Evolutionary conservation across 495 filamentous ascomycete genomes (phyloP), one percentile per base, ranked within the genome.

Genomic region (Rostrohypoxylon terebratum): DNA sequence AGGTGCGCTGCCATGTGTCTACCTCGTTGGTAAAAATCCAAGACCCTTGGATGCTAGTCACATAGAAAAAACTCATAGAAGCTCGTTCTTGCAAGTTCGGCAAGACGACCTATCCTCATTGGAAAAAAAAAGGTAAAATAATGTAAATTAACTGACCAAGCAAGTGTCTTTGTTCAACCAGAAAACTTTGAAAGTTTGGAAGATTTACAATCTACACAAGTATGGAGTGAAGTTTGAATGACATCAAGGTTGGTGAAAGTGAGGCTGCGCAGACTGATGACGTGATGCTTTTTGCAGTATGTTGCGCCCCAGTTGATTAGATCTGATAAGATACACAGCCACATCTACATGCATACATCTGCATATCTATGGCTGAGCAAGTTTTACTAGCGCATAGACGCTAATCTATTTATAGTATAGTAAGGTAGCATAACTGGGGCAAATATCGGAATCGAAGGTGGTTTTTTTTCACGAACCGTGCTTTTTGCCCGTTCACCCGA

Each of bases 401-500:
- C 65, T 48, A 67, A 68, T 6, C 59, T 3, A 1, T 44, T 14
- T 58, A 8, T 23, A 45, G 62, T n/a, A 20, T 66, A 71, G 55
- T 11, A 33, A 25, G 7, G 23, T 64, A 54, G 25, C 40, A 33
- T 33, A 61, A 54, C 64, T 60, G 47, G 63, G 28, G 42, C 31
- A 31, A n/a, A 10, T 54, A 25, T 59, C 36, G 59, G 34, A 50
- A 57, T 34, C 34, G 28, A 36, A 36, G 66, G 28, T 20, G 44
- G 47, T 21, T 51, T 68, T 20, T 54, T 36, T 25, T 34, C 16
- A 68, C 48, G 66, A 61, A 69, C 66, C 59, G 58, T 47, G 59
- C 61, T 69, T 33, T 33, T 36, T 48, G 51, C 64, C 71, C 71
- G 63, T 70, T 70, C 68, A 71, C 74, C 66, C 64, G 75, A 66